A percentile compares a stretch with the other conserved stretches of the same genome.
Evolutionary conservation across 768 basidiomycete genomes (phyloP).

Genomic region (Trametes meyenii): DNA sequence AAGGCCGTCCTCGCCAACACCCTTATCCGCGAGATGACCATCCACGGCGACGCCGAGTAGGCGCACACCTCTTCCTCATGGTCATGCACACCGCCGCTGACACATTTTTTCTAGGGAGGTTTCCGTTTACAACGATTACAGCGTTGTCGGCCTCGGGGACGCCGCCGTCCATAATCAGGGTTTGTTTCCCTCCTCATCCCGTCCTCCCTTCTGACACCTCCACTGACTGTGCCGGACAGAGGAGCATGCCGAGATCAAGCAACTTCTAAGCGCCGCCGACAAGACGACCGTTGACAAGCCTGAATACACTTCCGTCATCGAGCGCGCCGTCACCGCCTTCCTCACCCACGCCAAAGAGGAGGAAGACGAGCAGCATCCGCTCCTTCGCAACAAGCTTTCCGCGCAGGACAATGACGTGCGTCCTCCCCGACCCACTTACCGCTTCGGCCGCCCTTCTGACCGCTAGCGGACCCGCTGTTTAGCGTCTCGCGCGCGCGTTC

Average conservation of each 20-base stretch:
- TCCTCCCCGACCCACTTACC: background rate
- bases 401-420: constrained; percentile 27
- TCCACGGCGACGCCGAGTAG: constrained; percentile 26
- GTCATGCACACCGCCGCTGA: background rate
- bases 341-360: constrained; percentile 29
- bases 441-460: background rate
- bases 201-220: too few species aligned
- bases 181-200: background rate
- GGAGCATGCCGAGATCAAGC: constrained; percentile 17
- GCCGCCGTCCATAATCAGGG: constrained; percentile 27
- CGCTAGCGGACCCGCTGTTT: background rate
- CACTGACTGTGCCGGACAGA: background rate
- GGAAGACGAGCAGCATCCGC: constrained; percentile 27
- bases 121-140: constrained; percentile 29
- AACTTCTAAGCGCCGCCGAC: constrained; percentile 17
- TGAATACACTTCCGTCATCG: constrained; percentile 24
- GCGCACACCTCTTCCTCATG: background rate
- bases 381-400: constrained; percentile 14
- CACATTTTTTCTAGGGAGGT: constrained; percentile 7
- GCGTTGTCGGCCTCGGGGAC: constrained; percentile 19
- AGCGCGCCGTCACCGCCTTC: constrained; percentile 25
- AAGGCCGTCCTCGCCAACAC: constrained; percentile 25
- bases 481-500: constrained; percentile 26
- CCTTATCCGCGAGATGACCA: constrained; percentile 25
- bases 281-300: constrained; percentile 9